Percentiles rank a stretch among this genome's conserved stretches.
Conservation (phyloP, 1,284 basidiomycete genomes). For the Leccinum fallax region DNA sequence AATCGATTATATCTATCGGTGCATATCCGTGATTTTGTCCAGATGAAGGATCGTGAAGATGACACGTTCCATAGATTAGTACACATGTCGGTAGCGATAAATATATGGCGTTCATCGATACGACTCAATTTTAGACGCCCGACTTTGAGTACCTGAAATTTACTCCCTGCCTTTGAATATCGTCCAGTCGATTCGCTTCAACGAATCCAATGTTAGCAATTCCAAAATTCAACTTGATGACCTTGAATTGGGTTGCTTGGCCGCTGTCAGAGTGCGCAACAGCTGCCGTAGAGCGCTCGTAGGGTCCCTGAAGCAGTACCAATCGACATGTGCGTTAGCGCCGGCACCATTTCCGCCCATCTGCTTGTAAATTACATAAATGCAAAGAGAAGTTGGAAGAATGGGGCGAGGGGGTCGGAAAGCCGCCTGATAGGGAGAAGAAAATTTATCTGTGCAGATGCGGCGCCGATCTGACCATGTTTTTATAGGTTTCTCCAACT, state of each 20-base stretch:
- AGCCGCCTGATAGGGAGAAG: not conserved
- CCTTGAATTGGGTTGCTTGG: not conserved
- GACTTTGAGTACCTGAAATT: not conserved
- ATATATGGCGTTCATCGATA: not conserved
- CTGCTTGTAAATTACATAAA: not conserved
- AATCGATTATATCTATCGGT: not conserved
- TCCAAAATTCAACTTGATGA: not conserved
- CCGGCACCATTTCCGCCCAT: conserved; percentile 7
- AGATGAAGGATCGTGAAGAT: not conserved
- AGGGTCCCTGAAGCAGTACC: not conserved
- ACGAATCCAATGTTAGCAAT: not conserved
- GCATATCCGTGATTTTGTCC: not conserved
- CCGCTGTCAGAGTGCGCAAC: not conserved
- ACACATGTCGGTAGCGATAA: not conserved
- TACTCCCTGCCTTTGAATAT: not conserved
- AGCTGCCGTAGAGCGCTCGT: not conserved
- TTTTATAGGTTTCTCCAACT: conserved; percentile 58
- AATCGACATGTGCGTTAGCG: conserved; percentile 1
- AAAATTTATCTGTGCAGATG: not conserved
- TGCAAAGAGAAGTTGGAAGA: not conserved
- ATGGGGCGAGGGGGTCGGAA: not conserved
- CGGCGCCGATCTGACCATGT: conserved; percentile 42
- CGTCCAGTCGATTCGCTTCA: not conserved
- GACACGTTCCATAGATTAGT: not conserved
- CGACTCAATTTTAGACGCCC: not conserved